Evolutionary conservation across 371 early-diverging fungal species (phyloP).

Genomic region (Dichotomocladium elegans): DNA sequence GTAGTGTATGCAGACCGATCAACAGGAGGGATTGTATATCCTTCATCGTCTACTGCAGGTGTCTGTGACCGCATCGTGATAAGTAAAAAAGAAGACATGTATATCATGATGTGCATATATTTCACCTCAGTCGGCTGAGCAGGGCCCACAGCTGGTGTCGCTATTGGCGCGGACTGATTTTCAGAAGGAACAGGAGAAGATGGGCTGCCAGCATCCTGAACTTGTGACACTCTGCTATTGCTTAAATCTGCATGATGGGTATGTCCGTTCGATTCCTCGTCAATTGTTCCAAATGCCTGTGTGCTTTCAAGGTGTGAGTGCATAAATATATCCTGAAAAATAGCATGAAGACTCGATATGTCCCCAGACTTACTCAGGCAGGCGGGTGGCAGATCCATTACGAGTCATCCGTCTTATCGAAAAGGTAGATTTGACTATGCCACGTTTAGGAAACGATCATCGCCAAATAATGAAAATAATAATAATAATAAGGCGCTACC

Average conservation of each 20-base stretch:
- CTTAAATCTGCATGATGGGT: neutral
- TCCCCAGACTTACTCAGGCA: constrained; percentile 13
- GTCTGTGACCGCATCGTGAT: constrained; percentile 3
- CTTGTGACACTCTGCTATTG: neutral
- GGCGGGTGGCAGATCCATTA: constrained; percentile 8
- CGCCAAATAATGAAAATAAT: neutral
- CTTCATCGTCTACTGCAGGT: constrained; percentile 36
- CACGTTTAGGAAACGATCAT: neutral
- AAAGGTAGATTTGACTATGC: constrained; percentile 5
- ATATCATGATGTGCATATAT: too few species aligned
- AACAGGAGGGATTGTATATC: constrained; percentile 40
- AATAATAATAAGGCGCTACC: neutral
- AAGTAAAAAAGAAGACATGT: too few species aligned
- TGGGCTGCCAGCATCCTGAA: neutral
- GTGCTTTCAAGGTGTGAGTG: neutral
- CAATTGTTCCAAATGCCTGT: neutral
- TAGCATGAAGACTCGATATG: neutral
- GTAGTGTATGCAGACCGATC: constrained; percentile 31
- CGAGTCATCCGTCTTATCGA: constrained; percentile 11
- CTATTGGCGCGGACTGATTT: too few species aligned
- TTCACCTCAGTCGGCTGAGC: too few species aligned
- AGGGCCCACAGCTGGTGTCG: too few species aligned
- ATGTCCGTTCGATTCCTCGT: neutral
- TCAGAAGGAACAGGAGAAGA: too few species aligned
- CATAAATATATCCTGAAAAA: neutral